phyloP scores from a whole-genome alignment of 225 moss, liverwort and hornwort genomes.

The Neckera pumila region DNA sequence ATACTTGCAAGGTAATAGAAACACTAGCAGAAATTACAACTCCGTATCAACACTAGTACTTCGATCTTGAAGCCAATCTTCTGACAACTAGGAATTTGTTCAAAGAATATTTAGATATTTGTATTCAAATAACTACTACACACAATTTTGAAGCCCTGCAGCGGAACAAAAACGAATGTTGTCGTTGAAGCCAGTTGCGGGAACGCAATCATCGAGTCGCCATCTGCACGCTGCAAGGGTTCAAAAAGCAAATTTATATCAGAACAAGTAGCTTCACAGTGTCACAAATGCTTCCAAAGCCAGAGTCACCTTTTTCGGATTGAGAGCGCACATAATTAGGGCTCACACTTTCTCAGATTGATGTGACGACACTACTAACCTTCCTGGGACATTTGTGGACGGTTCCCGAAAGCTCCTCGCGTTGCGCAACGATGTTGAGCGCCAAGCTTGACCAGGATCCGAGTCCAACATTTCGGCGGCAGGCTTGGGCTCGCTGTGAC shows the following conservation, averaged over 20 bases:
- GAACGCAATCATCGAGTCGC: neutral
- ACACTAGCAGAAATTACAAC: neutral
- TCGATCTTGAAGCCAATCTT: neutral
- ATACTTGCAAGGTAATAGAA: neutral
- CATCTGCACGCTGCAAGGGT: slow-evolving; percentile 13
- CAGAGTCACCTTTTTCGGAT: neutral
- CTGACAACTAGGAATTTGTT: neutral
- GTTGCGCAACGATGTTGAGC: slow-evolving; percentile 20
- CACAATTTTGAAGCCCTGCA: neutral
- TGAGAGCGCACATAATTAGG: neutral
- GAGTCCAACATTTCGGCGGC: slow-evolving; percentile 35
- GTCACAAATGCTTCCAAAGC: neutral
- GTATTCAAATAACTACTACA: neutral
- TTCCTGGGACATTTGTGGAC: neutral
- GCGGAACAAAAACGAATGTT: neutral
- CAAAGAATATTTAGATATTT: neutral
- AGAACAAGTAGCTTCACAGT: neutral
- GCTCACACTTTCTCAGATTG: neutral
- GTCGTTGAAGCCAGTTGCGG: neutral
- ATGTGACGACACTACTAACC: neutral
- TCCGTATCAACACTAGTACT: neutral
- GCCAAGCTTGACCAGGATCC: slow-evolving; percentile 35
- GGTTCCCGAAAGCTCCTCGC: slow-evolving; percentile 18
- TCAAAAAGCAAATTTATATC: neutral
- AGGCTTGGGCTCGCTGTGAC: slow-evolving; percentile 56